These are phyloP conservation scores for Xylariaceae sp. DNA, from an alignment of 2,329 filamentous ascomycete genomes.

Conservation along the genomic window DNA sequence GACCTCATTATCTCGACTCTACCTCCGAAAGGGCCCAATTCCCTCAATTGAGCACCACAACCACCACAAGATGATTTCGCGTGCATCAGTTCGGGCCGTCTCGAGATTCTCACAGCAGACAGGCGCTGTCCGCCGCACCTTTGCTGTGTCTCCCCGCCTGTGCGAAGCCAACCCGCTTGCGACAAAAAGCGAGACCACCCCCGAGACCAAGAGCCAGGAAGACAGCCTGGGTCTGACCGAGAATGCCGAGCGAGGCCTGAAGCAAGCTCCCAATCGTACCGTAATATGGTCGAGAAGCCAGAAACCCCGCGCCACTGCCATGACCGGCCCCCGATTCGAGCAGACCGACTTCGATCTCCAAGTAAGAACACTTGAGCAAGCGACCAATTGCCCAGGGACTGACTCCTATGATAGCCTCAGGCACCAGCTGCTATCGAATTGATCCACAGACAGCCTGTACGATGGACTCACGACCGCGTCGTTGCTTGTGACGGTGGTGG, in stretches of 20 bases:
- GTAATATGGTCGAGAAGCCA: constrained; percentile 84
- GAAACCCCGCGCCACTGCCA: constrained; percentile 73
- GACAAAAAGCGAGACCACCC: constrained; percentile 39
- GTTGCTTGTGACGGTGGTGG: constrained; percentile 92
- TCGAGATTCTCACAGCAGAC: constrained; percentile 42
- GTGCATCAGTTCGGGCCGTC: constrained; percentile 37
- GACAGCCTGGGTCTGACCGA: constrained; percentile 32
- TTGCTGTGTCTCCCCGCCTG: constrained; percentile 45
- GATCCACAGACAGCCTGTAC: constrained; percentile 91
- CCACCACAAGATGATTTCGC: constrained; percentile 46
- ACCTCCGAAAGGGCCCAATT: constrained; percentile 16
- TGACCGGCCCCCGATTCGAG: constrained; percentile 93
- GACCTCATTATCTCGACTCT: constrained; percentile 11
- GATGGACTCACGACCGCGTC: constrained; percentile 78
- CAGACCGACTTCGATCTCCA: constrained; percentile 91
- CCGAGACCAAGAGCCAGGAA: constrained; percentile 41
- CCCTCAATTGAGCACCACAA: constrained; percentile 34
- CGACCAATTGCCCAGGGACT: constrained; percentile 19
- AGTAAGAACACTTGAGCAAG: constrained; percentile 51
- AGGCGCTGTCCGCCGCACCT: constrained; percentile 43
- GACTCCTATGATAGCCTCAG: constrained; percentile 63
- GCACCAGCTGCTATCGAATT: constrained; percentile 88
- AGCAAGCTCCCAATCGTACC: constrained; percentile 83
- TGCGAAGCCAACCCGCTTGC: constrained; percentile 41
- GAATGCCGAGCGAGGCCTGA: constrained; percentile 45